Evolutionary conservation across 257 asterid genomes (phyloP).

Genomic region (Lantana camara): DNA sequence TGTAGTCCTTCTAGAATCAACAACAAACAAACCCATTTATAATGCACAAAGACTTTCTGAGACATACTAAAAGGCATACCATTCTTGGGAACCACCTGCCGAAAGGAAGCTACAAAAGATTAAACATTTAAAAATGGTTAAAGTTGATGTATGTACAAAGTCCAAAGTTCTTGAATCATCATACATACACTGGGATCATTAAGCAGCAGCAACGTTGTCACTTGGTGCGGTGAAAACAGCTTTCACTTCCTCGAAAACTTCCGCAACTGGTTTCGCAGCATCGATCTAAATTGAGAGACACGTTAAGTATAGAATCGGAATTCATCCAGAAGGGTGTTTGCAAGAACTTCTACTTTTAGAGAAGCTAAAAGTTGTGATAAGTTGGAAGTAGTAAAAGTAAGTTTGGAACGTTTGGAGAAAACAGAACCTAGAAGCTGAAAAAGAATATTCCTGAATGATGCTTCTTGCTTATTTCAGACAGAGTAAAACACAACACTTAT

Average conservation of each 20-base stretch:
- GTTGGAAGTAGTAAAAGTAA: no score
- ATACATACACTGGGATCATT: conserved; percentile 4
- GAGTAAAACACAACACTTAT: no score
- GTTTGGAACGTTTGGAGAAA: no score
- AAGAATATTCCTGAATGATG: no score
- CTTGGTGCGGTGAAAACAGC: conserved; percentile 51
- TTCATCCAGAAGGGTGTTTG: background rate
- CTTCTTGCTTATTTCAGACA: no score
- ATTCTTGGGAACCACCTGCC: conserved; percentile 38
- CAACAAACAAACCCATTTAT: conserved; percentile 25
- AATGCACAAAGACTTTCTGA: conserved; percentile 31
- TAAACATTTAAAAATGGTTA: background rate
- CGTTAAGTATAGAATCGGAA: conserved; percentile 1
- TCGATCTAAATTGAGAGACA: conserved; percentile 53
- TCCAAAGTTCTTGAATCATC: background rate
- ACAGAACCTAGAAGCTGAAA: no score
- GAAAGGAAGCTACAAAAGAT: background rate
- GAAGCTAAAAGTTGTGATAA: no score
- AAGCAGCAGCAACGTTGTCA: conserved; percentile 47
- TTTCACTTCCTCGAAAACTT: conserved; percentile 82
- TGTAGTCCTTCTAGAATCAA: conserved; percentile 27
- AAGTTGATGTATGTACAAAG: background rate
- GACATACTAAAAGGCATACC: conserved; percentile 4
- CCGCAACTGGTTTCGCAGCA: conserved; percentile 67
- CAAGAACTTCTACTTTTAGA: no score